Percentiles rank a stretch among this genome's conserved stretches.
Conservation (phyloP, 2,329 filamentous ascomycete genomes). For the Elsinoe australis region DNA sequence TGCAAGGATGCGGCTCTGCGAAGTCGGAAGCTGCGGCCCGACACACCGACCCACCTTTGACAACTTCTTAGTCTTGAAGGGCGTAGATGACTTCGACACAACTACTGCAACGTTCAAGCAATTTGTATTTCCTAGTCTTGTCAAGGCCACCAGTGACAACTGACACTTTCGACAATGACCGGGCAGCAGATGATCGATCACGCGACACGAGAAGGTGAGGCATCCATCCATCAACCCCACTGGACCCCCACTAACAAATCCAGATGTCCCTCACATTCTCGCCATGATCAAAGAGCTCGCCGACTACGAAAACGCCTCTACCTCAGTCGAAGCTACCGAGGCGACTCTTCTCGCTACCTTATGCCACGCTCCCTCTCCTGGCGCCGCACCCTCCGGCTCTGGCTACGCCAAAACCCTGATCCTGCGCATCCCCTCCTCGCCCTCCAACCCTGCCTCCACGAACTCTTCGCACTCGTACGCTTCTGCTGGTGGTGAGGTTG, state of each 20-base stretch:
- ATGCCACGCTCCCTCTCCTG: constrained; percentile 56
- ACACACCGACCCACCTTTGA: no score
- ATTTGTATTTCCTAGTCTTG: no score
- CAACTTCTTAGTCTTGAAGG: no score
- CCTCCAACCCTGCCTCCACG: constrained; percentile 29
- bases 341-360: constrained; percentile 65
- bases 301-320: constrained; percentile 72
- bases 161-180: no score
- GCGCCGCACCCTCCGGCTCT: constrained; percentile 36
- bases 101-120: no score
- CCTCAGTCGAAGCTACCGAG: constrained; percentile 70
- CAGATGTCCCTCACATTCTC: constrained; percentile 78
- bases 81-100: no score
- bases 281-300: constrained; percentile 77
- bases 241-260: background rate
- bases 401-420: constrained; percentile 71
- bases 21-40: no score
- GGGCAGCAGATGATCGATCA: no score
- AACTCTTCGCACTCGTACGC: constrained; percentile 29
- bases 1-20: no score
- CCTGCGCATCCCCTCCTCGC: constrained; percentile 36
- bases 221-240: constrained; percentile 11
- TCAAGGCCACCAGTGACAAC: no score
- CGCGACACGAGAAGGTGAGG: constrained; percentile 52
- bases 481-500: constrained; percentile 38